Evolutionary conservation across 768 basidiomycete species (phyloP), one percentile per base, ranked within the genome.

Genomic region (Mycena galericulata): DNA sequence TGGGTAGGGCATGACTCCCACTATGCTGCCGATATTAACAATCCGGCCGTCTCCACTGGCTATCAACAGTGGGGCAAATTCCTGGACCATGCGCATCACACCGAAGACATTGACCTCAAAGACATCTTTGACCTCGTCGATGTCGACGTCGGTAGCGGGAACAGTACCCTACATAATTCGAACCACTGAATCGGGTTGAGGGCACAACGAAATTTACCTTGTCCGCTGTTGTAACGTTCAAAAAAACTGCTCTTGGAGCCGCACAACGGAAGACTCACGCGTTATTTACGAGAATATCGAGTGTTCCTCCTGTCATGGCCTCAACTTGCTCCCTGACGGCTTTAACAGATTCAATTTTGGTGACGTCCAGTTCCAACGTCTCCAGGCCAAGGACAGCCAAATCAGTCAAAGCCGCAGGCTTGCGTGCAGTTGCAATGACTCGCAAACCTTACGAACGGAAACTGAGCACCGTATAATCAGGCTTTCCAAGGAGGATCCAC

Each of bases 91-190:
- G 18, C 57, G 34, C 75, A 81, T 78, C 4, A 76, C 70, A 3
- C 73, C 76, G 47, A 81, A 80, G 14, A 80, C 14, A 58, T 81
- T 81, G 20, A 76, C 74, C 14, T 80, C 77, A 55, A 79, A 80
- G 14, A 79, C 41, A 20, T 15, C 65, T 36, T 73, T 58, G 15
- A 74, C 74, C 10, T 72, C 64, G 24, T 68, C 66, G 45, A 80
- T 65, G 43, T 72, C 50, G 27, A 74, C 27, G 63, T 79, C 79
- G 22, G 76, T 71, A 1, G 72, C 75, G 17, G 79, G 61, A n/a
- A 69, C 59, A 60, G 51, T 60, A 64, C 3, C 36, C 67, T 68
- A n/a, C n/a, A n/a, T n/a, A 49, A 9, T 18, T 11, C 18, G 38
- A 59, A 51, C 7, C 40, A 29, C 7, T 66, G n/a, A 58, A 40